Base-by-base conservation (phyloP, 352 stramenopile species). In the Globisporangium heterothallicum region DNA sequence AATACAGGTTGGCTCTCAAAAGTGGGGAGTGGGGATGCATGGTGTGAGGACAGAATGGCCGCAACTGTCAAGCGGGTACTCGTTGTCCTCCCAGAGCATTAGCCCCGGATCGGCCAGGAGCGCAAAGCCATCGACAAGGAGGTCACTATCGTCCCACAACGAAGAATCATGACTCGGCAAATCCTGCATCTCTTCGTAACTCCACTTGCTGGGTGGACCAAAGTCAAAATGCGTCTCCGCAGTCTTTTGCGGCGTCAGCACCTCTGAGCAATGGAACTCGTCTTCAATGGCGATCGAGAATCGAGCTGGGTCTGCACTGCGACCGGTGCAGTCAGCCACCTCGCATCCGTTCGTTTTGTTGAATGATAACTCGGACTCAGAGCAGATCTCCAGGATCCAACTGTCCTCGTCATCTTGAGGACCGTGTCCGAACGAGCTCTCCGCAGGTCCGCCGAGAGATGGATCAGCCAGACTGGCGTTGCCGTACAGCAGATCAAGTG, bases 161-260 rank as follows among this genome's bases (percentile, higher is more conserved):
- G 52, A 49, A 21, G 41, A 55, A 14, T 71, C 64, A 19, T 24
- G 47, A 14, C 41, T 56, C 42, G 63, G 38, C 38, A 53, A 16
- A 18, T 68, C 56, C 21, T 75, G 79, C 29, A 35, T 25, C 6
- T 70, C 64, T 48, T 79, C 62, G 26, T 41, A 18, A 38, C 72
- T 40, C 71, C 73, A 80, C 45, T 63, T 58, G 43, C 69, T 85
- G 18, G 73, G 71, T 3, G 72, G 54, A 22, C 73, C 76, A 50
- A 84, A 85, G 54, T 87, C 72, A 27, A 85, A 66, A 1, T 55
- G 44, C 9, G 42, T 27, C 35, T 32, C 35, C 3, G 19, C 27
- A 25, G 12, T 29, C 7, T 54, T 19, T 9, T 35, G 45, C 5
- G 36, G 34, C 3, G 35, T 60, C 38, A 55, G 30, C 2, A 30